phyloP scores from a whole-genome alignment of 164 flowering plant species.

The Piper longum region DNA sequence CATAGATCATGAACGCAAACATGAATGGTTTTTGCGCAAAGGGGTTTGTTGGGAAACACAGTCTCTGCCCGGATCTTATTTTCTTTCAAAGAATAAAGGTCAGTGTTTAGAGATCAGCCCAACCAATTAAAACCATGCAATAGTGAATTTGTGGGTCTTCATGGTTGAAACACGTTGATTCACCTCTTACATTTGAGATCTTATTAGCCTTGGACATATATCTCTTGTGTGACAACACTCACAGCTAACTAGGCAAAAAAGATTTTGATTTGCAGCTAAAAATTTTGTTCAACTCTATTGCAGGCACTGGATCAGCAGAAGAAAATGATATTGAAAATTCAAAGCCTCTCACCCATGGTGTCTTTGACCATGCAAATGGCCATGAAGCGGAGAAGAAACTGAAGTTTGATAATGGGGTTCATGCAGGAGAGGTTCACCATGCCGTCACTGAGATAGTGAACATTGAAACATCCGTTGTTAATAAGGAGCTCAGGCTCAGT shows the following conservation, averaged over 20 bases:
- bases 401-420: slow-evolving; percentile 8
- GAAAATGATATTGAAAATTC: slow-evolving; percentile 9
- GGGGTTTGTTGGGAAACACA: slow-evolving; percentile 9
- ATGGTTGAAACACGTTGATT: no score
- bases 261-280: not conserved
- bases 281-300: slow-evolving; percentile 5
- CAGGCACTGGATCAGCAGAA: slow-evolving; percentile 16
- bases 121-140: not conserved
- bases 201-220: not conserved
- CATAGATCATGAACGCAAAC: slow-evolving; percentile 11
- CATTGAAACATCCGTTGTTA: not conserved
- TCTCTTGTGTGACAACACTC: not conserved
- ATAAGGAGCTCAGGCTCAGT: not conserved
- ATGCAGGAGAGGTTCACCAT: not conserved
- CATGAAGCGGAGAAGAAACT: slow-evolving; percentile 3
- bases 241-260: not conserved
- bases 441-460: not conserved
- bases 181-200: no score
- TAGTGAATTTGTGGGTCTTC: not conserved
- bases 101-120: slow-evolving; percentile 3
- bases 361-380: slow-evolving; percentile 6
- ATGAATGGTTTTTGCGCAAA: slow-evolving; percentile 3
- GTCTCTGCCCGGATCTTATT: slow-evolving; percentile 10
- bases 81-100: slow-evolving; percentile 13
- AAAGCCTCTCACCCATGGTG: slow-evolving; percentile 2